Conservation (phyloP, 1,139 yeast species). For the Saccharomyces hybrid region DNA sequence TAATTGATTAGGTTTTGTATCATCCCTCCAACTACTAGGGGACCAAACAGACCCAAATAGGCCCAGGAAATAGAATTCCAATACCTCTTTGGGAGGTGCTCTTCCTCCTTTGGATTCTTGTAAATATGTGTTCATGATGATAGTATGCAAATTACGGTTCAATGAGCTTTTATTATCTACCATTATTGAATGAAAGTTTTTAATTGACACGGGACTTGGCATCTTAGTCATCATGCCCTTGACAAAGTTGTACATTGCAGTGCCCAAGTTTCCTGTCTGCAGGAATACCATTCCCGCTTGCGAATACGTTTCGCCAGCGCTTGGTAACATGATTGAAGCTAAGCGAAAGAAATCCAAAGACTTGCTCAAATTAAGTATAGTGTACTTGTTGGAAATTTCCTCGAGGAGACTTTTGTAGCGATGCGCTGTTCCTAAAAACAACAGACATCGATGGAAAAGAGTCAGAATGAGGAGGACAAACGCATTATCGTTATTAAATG, state of each 20-base stretch:
- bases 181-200: slow-evolving; percentile 18
- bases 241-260: slow-evolving; percentile 45
- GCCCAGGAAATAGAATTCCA: slow-evolving; percentile 28
- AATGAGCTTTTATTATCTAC: slow-evolving; percentile 17
- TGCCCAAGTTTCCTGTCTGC: slow-evolving; percentile 35
- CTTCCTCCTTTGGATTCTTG: slow-evolving; percentile 19
- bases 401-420: slow-evolving; percentile 47
- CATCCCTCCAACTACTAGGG: slow-evolving; percentile 21
- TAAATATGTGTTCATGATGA: slow-evolving; percentile 12
- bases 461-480: slow-evolving; percentile 39
- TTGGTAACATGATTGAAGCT: slow-evolving; percentile 52
- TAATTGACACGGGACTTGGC: slow-evolving; percentile 31
- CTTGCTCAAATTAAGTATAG: slow-evolving; percentile 36
- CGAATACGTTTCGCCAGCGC: slow-evolving; percentile 55
- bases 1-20: slow-evolving; percentile 9
- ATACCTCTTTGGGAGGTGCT: slow-evolving; percentile 28
- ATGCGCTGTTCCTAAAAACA: slow-evolving; percentile 53
- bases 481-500: slow-evolving; percentile 20
- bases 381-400: slow-evolving; percentile 38
- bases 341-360: slow-evolving; percentile 45
- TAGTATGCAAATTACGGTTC: slow-evolving; percentile 13
- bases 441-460: slow-evolving; percentile 46
- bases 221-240: slow-evolving; percentile 54
- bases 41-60: slow-evolving; percentile 24
- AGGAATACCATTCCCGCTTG: slow-evolving; percentile 55